Percentiles rank a stretch among this genome's conserved stretches.
Conservation (phyloP, 192 early-diverging fungal species). For the Haplosporangium gracile region DNA sequence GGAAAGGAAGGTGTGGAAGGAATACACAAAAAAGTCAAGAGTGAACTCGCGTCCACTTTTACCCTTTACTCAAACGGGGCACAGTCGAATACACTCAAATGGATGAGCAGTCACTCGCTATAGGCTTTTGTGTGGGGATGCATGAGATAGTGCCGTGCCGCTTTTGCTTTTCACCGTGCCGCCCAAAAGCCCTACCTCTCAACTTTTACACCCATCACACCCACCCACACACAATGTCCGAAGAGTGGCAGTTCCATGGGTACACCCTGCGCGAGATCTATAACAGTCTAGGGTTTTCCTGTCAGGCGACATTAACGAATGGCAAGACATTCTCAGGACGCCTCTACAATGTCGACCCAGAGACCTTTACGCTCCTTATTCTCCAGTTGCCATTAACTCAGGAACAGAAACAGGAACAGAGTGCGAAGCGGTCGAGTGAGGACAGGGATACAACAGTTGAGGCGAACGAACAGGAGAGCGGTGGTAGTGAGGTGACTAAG, state of each 20-base stretch:
- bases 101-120: neutral
- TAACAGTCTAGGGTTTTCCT: constrained; percentile 17
- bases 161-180: no score
- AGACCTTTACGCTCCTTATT: constrained; percentile 40
- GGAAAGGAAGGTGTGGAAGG: neutral
- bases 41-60: neutral
- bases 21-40: neutral
- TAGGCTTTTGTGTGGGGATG: no score
- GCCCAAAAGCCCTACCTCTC: neutral
- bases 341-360: constrained; percentile 55
- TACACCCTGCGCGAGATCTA: constrained; percentile 33
- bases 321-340: constrained; percentile 33
- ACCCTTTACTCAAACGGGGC: neutral
- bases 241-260: constrained; percentile 36
- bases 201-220: neutral
- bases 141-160: neutral
- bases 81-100: neutral
- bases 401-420: neutral
- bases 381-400: constrained; percentile 2
- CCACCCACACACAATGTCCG: constrained; percentile 3
- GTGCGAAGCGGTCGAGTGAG: neutral
- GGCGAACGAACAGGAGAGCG: neutral
- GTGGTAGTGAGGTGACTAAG: neutral
- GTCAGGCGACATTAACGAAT: constrained; percentile 28
- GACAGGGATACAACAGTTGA: neutral